Evolutionary conservation across 2,329 filamentous ascomycete species (phyloP), one percentile per base, ranked within the genome.

Genomic region (Pestalotiopsis sp.): DNA sequence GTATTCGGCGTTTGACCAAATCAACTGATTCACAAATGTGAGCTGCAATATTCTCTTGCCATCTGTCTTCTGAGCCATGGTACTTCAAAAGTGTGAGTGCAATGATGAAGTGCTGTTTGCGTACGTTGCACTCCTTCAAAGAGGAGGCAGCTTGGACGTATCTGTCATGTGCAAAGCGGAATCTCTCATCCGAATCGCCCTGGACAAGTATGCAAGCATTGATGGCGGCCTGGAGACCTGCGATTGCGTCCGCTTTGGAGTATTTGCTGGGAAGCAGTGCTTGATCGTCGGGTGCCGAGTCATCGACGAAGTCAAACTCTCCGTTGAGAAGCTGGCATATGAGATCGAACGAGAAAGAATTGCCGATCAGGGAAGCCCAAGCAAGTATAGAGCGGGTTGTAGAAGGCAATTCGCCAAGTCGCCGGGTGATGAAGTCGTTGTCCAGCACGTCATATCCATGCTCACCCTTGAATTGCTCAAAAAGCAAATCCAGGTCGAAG

Each of bases 91-190:
- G 88, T 0, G 91, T 91, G 75, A 93, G 91, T 0, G 93, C 92
- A 73, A 98, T 93, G 59, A 94, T 89, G 73, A 94, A 98, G 78
- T 98, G 94, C 94, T 98, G 98, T 73, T 92, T 92, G 22, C 87
- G 83, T 24, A 87, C 82, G 66, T 92, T 89, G 74, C 88, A 89
- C 75, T 94, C 90, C 70, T 87, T 88, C 64, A 97, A 82, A 4
- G 88, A 86, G 14, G 87, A 84, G 5, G 93, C 90, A 17, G 93
- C 93, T 75, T 92, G 89, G 64, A 94, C 86, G 74, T 97, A 97
- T 65, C 94, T 89, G 78, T 98, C 94, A 77, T 98, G 94, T 40
- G 91, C 90, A 77, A 98, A 98, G 40, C 90, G 89, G 78, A 97
- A 98, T 55, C 90, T 87, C 77, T 97, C 94, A 74, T 98, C 95